Evolutionary conservation across 192 early-diverging fungal species (phyloP), one percentile per base, ranked within the genome.

Genomic region (Umbelopsis sp.): DNA sequence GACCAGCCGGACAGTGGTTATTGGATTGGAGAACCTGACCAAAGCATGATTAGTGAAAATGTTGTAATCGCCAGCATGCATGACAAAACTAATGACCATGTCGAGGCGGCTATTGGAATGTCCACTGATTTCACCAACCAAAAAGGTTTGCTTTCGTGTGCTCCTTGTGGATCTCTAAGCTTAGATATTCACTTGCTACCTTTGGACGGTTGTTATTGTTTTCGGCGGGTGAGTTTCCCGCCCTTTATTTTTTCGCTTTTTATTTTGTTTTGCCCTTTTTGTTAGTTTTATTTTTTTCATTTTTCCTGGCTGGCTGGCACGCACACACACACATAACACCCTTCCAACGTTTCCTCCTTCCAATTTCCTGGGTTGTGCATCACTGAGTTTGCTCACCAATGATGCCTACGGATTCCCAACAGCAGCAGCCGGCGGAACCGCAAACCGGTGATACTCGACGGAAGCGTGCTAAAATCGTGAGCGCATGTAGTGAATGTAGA

Each of bases 391-490:
- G 12, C 27, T 61, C 25, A 27, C 13, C 25, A 33, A 61, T 61
- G 55, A 61, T 61, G 55, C 55, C 55, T 61, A 61, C 55, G 55
- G 55, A 61, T 61, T 25, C 55, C 33, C 55, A 61, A 61, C 55
- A 61, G 25, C 55, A 61, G 55, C 55, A 61, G 16, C 51, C 74
- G 10, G 30, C 66, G 23, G 70, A 76, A 21, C 69, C 67, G 66
- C 50, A 47, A n/a, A 27, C 41, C 18, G 65, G 46, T 49, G 71
- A 72, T 30, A 71, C 75, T 46, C 75, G 75, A 49, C 68, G 69
- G 49, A 79, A 79, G 44, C 77, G 73, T 37, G 73, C 73, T 25
- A 79, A 79, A 66, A 79, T 79, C 22, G 73, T 79, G 46, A 79
- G 72, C 30, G 77, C 77, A 16, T 79, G 77, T 18, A 58, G 68